phyloP scores from a whole-genome alignment of 2,329 filamentous ascomycete genomes.

The Atkinsonella texensis region DNA sequence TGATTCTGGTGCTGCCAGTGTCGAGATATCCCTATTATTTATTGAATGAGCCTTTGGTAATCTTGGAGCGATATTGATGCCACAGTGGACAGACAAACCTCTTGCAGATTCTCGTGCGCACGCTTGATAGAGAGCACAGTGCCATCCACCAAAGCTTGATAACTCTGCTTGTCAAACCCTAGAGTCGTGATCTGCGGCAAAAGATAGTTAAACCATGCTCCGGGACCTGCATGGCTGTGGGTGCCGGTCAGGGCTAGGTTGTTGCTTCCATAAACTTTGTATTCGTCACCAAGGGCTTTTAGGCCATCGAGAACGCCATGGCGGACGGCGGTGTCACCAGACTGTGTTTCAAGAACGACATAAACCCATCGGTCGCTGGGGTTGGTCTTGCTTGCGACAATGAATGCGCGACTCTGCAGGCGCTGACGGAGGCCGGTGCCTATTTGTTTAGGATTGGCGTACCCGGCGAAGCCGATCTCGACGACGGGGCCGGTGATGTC shows the following conservation, averaged over 20 bases:
- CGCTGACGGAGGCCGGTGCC: conserved; percentile 79
- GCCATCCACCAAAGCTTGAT: conserved; percentile 79
- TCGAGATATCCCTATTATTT: conserved; percentile 48
- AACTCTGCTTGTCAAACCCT: conserved; percentile 79
- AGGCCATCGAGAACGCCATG: conserved; percentile 77
- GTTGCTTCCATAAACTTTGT: conserved; percentile 60
- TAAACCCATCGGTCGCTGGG: conserved; percentile 71
- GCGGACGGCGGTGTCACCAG: conserved; percentile 78
- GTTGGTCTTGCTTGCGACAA: conserved; percentile 57
- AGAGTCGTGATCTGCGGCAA: conserved; percentile 81
- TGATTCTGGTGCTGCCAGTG: conserved; percentile 56
- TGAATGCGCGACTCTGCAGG: conserved; percentile 80
- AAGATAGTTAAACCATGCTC: conserved; percentile 89
- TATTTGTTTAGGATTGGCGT: conserved; percentile 72
- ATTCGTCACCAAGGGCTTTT: conserved; percentile 54
- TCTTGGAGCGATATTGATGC: not conserved
- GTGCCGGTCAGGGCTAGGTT: conserved; percentile 88
- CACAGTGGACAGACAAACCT: conserved; percentile 19
- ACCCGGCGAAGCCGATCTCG: conserved; percentile 84
- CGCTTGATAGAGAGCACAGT: conserved; percentile 69
- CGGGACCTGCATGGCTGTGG: conserved; percentile 84
- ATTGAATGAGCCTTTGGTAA: not conserved
- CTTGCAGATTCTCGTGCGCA: conserved; percentile 49
- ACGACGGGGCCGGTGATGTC: conserved; percentile 66
- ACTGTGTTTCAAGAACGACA: conserved; percentile 74